Evolutionary conservation across 2,329 filamentous ascomycete species (phyloP), one percentile per base, ranked within the genome.

Genomic region (Mollisia scopiformis): DNA sequence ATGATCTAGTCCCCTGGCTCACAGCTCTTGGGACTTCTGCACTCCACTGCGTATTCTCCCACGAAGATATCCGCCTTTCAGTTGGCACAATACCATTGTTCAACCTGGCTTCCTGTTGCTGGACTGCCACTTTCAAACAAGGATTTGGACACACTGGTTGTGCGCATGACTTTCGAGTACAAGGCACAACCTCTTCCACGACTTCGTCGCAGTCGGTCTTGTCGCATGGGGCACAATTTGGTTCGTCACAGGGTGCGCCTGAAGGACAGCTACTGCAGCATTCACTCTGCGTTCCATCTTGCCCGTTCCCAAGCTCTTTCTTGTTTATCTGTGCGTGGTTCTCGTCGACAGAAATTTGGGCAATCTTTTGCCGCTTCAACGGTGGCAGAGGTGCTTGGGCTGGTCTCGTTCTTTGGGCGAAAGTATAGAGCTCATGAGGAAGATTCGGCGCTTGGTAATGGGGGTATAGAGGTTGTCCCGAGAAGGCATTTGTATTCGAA

Each of bases 181-280:
- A 71, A 54, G 66, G 56, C 21, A 69, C 57, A 25, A 68, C 55
- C 11, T 60, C 58, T 11, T 57, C 57, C 25, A 35, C 58, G 37
- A 46, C 46, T 14, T 35, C 30, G 35, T 55, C 49, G 35, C 65
- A 66, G 19, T 65, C 59, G 10, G 55, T 27, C 23, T 61, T 59
- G 27, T 58, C 61, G 47, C 66, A 68, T 28, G 62, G 61, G 11
- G 27, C 53, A 56, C 70, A 72, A 27, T 69, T 64, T 8, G 70
- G 63, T 19, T 67, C 62, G 14, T 60, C 62, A 43, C 70, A 72
- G 16, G 60, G 41, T 23, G 57, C 37, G 8, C 69, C 67, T 27
- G 64, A 66, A 41, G 66, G 61, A 51, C 70, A 72, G 53, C 65
- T 70, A 54, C 70, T 72, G 49, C 70, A 72, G 55, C 70, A 72